Evolutionary conservation across 176 grass and related monocot genomes (phyloP).

Genomic region (Oryza officinalis): DNA sequence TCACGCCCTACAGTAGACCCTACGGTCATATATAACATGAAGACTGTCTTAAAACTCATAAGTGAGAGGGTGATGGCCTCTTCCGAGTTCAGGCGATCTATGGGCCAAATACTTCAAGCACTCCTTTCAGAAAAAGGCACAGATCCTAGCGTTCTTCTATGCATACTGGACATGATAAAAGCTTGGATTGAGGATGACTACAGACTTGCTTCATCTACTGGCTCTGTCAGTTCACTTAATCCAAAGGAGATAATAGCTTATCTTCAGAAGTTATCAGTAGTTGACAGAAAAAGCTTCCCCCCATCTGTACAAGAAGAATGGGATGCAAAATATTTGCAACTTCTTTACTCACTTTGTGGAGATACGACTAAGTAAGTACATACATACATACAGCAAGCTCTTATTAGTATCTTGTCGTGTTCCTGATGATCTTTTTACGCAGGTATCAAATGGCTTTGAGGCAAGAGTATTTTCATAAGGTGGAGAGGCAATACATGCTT

Average conservation of each 20-base stretch:
- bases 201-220: slow-evolving; percentile 57
- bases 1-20: slow-evolving; percentile 67
- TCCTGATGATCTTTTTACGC: slow-evolving; percentile 45
- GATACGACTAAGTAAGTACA: slow-evolving; percentile 82
- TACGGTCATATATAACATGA: slow-evolving; percentile 83
- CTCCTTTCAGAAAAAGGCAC: slow-evolving; percentile 89
- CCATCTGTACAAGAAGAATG: slow-evolving; percentile 76
- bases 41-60: slow-evolving; percentile 77
- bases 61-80: slow-evolving; percentile 90
- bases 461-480: slow-evolving; percentile 89
- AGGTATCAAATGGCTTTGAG: slow-evolving; percentile 73
- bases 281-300: slow-evolving; percentile 86
- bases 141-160: slow-evolving; percentile 78
- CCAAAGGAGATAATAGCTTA: slow-evolving; percentile 88
- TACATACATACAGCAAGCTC: slow-evolving; percentile 34
- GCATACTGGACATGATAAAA: slow-evolving; percentile 89
- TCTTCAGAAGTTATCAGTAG: slow-evolving; percentile 91
- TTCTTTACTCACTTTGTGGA: slow-evolving; percentile 85
- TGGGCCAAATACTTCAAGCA: slow-evolving; percentile 76
- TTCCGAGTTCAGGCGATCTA: slow-evolving; percentile 74
- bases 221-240: slow-evolving; percentile 57
- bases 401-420: slow-evolving; percentile 16
- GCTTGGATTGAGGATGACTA: slow-evolving; percentile 91
- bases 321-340: slow-evolving; percentile 90
- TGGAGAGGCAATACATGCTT: slow-evolving; percentile 93